phyloP scores from a whole-genome alignment of 306 rosid species.

The Malus sieversii region DNA sequence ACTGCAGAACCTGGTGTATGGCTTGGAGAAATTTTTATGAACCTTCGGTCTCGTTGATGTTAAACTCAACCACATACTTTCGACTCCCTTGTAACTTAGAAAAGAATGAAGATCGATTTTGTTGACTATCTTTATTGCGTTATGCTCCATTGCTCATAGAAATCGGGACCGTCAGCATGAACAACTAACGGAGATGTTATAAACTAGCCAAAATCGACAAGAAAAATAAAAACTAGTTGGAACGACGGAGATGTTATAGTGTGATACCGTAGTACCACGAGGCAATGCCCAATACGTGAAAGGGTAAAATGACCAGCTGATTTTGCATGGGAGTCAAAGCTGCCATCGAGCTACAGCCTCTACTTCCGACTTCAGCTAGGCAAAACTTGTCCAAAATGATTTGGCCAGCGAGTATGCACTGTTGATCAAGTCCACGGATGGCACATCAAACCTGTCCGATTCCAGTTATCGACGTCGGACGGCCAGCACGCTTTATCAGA shows the following conservation, averaged over 20 bases:
- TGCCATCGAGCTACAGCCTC: constrained; percentile 50
- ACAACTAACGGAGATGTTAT: too few relatives aligned
- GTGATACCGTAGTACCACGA: too few relatives aligned
- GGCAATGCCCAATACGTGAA: too few relatives aligned
- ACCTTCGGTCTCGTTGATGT: not conserved
- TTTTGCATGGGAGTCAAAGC: constrained; percentile 66
- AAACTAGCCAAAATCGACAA: too few relatives aligned
- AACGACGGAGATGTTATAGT: too few relatives aligned
- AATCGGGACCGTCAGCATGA: too few relatives aligned
- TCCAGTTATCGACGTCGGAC: constrained; percentile 54
- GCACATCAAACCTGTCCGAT: constrained; percentile 69
- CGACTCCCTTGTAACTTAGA: not conserved
- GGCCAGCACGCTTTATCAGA: constrained; percentile 50
- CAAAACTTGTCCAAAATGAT: constrained; percentile 35
- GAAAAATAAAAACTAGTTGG: too few relatives aligned
- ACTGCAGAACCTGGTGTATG: constrained; percentile 84
- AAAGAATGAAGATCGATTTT: not conserved
- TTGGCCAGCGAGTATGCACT: constrained; percentile 46
- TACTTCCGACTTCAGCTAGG: constrained; percentile 73
- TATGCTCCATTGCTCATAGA: not conserved
- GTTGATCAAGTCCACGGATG: constrained; percentile 77
- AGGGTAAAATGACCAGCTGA: constrained; percentile 10
- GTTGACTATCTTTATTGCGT: not conserved
- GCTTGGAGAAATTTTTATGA: constrained; percentile 82
- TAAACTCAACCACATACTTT: not conserved